Conservation (phyloP, 2,329 filamentous ascomycete genomes). For the Emmonsia crescens region DNA sequence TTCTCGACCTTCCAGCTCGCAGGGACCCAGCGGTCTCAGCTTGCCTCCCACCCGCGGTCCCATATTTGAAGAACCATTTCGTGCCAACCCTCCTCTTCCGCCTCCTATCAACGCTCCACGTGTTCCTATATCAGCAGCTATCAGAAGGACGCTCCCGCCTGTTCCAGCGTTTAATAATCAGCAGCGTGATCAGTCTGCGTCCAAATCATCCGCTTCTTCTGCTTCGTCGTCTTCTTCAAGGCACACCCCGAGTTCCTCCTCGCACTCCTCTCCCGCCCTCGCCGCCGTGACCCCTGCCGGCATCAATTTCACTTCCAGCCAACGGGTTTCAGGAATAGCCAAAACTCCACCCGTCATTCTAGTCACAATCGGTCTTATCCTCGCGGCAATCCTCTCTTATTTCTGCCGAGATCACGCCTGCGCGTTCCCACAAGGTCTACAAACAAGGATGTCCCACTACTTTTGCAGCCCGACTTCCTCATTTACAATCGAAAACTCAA, state of each 20-base stretch:
- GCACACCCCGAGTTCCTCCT: neutral
- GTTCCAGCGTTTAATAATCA: neutral
- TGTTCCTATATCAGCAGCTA: neutral
- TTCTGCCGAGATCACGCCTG: neutral
- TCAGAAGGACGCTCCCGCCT: neutral
- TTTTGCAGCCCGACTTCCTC: conserved; percentile 5
- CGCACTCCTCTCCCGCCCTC: neutral
- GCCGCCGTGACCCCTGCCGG: neutral
- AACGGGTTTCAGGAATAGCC: neutral
- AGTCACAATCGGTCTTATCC: neutral
- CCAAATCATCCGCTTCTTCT: neutral
- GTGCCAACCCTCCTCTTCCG: neutral
- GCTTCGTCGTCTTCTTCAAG: neutral
- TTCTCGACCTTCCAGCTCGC: neutral
- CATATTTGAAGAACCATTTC: neutral
- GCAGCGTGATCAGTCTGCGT: neutral
- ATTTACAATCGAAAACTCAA: conserved; percentile 2
- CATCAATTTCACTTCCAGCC: neutral
- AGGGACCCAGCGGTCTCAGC: neutral
- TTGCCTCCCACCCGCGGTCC: neutral
- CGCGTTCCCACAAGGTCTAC: neutral
- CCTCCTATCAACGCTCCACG: neutral
- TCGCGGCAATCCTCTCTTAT: neutral
- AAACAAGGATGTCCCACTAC: neutral
- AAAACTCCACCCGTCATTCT: neutral